Base-by-base conservation (phyloP, 2,329 filamentous ascomycete species). In the Colletotrichum truncatum region DNA sequence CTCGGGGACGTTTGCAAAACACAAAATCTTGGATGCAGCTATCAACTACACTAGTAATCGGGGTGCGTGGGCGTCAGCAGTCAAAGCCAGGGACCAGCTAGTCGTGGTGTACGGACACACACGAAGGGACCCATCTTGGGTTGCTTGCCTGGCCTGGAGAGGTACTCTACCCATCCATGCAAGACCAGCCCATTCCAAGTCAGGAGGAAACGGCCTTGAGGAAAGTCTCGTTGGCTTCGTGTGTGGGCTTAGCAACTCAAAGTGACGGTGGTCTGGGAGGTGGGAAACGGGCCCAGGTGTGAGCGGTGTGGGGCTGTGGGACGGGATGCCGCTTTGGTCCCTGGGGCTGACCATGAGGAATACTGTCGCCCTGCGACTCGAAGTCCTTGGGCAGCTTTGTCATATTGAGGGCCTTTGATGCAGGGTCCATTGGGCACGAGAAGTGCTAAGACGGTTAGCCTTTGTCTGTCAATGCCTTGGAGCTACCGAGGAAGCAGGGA, bases 371-470 rank as follows among this genome's bases (percentile, higher is more conserved):
- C 23, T 60, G 62, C 62, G 41, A 36, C 25, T 18, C 9, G 26
- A 12, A 23, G 39, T 36, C 16, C 36, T 66, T 56, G 63, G 58
- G 57, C 57, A 63, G 49, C 63, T 66, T 63, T 56, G 63, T 62
- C 49, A 48, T 49, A 26, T 12, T 43, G 41, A 48, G 18, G 46
- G 55, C n/a, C 43, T 16, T 8, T 28, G 39, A 52, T 53, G 61
- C 61, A 66, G 63, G 57, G 57, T 43, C 57, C 34, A 34, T 63
- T 53, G 51, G 63, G 57, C 63, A 34, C 28, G 36, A 21, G 43
- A 51, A 16, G 14, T 26, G 54, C 59, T 30, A 58, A 30, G 32
- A 4, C 28, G 43, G 53, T 28, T 58, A 59, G 60, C 21, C 16
- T 23, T 18, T 16, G 28, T 23, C 49, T 34, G 21, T 58, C 6